These are phyloP conservation scores for Ogataea polymorpha DNA, from an alignment of 805 yeast genomes.

Conservation along the genomic window DNA sequence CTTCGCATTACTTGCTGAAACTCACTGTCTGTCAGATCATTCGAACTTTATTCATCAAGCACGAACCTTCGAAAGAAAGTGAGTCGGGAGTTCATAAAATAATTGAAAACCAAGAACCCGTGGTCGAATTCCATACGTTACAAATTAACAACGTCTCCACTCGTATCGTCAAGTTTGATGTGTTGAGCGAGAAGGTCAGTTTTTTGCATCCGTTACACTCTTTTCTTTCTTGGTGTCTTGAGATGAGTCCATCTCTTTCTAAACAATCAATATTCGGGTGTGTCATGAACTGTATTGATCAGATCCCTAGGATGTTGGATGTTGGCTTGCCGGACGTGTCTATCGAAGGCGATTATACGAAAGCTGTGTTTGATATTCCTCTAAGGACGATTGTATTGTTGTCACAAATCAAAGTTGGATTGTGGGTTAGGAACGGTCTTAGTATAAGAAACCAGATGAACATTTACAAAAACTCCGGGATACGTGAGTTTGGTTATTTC, in stretches of 20 bases:
- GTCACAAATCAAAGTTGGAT: slow-evolving; percentile 82
- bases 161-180: slow-evolving; percentile 38
- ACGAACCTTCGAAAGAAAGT: slow-evolving; percentile 5
- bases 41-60: slow-evolving; percentile 13
- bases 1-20: slow-evolving; percentile 10
- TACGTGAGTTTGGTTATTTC: slow-evolving; percentile 78
- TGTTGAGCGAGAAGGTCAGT: slow-evolving; percentile 51
- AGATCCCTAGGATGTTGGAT: slow-evolving; percentile 2
- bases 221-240: slow-evolving; percentile 67
- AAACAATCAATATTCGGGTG: slow-evolving; percentile 6
- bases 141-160: slow-evolving; percentile 21
- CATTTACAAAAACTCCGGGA: slow-evolving; percentile 71
- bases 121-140: slow-evolving; percentile 18
- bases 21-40: slow-evolving; percentile 14
- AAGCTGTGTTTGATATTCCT: slow-evolving; percentile 64
- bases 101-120: slow-evolving; percentile 26
- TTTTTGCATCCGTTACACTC: slow-evolving; percentile 81
- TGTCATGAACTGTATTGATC: slow-evolving; percentile 15
- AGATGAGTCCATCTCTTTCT: slow-evolving; percentile 38
- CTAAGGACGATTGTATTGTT: slow-evolving; percentile 71
- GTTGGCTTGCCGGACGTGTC: neutral
- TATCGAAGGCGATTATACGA: slow-evolving; percentile 19
- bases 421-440: slow-evolving; percentile 93
- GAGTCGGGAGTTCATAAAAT: slow-evolving; percentile 6
- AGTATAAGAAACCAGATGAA: slow-evolving; percentile 76